phyloP scores from a whole-genome alignment of 305 asterid species.

The Petunia hybrid region DNA sequence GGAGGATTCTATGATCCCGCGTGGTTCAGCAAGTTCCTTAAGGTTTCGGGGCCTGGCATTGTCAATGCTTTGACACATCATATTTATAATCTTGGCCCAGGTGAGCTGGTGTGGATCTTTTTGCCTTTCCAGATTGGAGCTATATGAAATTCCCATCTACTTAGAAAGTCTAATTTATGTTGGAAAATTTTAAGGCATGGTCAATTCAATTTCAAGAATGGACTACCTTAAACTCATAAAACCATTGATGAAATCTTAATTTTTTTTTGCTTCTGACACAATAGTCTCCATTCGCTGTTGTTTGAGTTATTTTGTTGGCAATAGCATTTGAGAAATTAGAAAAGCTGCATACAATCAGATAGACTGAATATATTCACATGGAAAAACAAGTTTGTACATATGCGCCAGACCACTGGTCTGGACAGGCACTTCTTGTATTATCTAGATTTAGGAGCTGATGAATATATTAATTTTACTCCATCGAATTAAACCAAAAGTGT shows the following conservation, averaged over 20 bases:
- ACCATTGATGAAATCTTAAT: conserved; percentile 6
- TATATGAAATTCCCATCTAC: background rate
- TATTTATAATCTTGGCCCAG: conserved; percentile 85
- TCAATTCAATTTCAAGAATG: background rate
- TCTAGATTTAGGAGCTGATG: background rate
- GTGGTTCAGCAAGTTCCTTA: conserved; percentile 76
- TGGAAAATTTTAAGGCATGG: background rate
- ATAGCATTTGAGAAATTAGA: background rate
- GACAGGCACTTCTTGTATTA: background rate
- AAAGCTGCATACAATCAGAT: background rate
- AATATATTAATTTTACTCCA: background rate
- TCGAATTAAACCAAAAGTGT: background rate
- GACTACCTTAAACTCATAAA: conserved; percentile 16
- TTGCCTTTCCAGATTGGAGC: background rate
- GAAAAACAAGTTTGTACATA: background rate
- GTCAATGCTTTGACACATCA: conserved; percentile 78
- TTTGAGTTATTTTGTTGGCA: background rate
- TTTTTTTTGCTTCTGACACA: background rate
- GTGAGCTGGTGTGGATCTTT: conserved; percentile 39
- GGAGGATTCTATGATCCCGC: conserved; percentile 88
- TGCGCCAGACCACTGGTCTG: background rate
- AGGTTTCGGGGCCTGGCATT: conserved; percentile 67
- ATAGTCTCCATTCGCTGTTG: background rate
- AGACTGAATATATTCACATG: background rate
- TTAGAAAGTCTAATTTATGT: background rate